These are phyloP conservation scores for Purpureocillium lavendulum DNA, from an alignment of 2,329 filamentous ascomycete genomes.

Conservation along the genomic window DNA sequence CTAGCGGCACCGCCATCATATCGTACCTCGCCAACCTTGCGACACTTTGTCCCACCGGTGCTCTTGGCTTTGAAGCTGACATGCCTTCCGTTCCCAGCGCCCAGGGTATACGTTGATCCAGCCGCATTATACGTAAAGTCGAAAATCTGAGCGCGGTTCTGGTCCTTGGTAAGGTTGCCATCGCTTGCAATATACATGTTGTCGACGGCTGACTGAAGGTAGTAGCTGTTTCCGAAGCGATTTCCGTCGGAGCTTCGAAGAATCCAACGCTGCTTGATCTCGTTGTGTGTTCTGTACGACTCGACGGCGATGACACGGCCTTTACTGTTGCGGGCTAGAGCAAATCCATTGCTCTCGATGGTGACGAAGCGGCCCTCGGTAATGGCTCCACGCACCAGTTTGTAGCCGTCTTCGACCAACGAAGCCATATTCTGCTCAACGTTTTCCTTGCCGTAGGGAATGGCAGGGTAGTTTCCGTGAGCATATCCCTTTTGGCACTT, in stretches of 20 bases:
- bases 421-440: conserved; percentile 19
- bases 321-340: conserved; percentile 23
- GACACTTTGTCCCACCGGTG: too few species aligned
- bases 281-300: conserved; percentile 20
- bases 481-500: conserved; percentile 24
- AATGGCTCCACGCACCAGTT: conserved; percentile 36
- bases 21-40: too few species aligned
- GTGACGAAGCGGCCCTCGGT: conserved; percentile 45
- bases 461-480: conserved; percentile 16
- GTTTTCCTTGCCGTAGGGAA: conserved; percentile 34
- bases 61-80: too few species aligned
- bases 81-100: too few species aligned
- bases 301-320: conserved; percentile 7
- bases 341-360: conserved; percentile 33
- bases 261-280: conserved; percentile 37
- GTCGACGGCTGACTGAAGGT: conserved; percentile 15
- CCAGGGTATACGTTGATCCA: too few species aligned
- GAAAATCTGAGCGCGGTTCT: too few species aligned
- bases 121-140: too few species aligned
- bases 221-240: conserved; percentile 12
- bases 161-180: not conserved
- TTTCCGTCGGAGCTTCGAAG: conserved; percentile 27
- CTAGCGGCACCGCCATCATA: too few species aligned
- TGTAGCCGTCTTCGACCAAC: conserved; percentile 39
- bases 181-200: conserved; percentile 9